A percentile compares a stretch with the other conserved stretches of the same genome.
Evolutionary conservation across 176 grass and related monocot genomes (phyloP).

Genomic region (Musa troglodytarum): DNA sequence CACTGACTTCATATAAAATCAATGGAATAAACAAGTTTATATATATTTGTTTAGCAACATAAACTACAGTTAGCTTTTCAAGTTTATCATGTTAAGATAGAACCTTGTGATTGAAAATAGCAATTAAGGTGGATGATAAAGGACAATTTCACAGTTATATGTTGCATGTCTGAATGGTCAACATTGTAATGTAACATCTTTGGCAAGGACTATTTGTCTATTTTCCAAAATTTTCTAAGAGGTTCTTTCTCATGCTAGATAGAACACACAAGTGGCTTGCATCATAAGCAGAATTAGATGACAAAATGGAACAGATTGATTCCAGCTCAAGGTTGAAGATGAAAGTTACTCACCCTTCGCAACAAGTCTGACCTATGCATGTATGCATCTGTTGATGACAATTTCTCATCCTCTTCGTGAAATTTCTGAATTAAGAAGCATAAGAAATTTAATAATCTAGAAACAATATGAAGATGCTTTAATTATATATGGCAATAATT

Average conservation of each 20-base stretch:
- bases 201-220: neutral
- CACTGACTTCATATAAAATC: neutral
- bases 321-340: slow-evolving; percentile 1
- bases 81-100: too few relatives aligned
- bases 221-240: neutral
- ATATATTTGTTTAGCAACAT: neutral
- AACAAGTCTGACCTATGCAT: slow-evolving; percentile 84
- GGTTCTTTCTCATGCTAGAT: neutral
- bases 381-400: slow-evolving; percentile 70
- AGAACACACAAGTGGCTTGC: neutral
- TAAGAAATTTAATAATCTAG: slow-evolving; percentile 6
- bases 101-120: neutral
- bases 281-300: neutral
- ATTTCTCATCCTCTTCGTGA: slow-evolving; percentile 68
- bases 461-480: slow-evolving; percentile 8
- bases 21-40: neutral
- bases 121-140: neutral
- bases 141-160: neutral
- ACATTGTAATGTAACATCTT: neutral
- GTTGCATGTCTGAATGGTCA: neutral
- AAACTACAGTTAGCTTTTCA: neutral
- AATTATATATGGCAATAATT: neutral
- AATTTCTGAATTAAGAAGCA: slow-evolving; percentile 70
- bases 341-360: slow-evolving; percentile 44
- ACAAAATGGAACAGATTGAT: slow-evolving; percentile 3